Base-by-base conservation (phyloP, 1,284 basidiomycete species). In the Melampsora abietis-canadensis region DNA sequence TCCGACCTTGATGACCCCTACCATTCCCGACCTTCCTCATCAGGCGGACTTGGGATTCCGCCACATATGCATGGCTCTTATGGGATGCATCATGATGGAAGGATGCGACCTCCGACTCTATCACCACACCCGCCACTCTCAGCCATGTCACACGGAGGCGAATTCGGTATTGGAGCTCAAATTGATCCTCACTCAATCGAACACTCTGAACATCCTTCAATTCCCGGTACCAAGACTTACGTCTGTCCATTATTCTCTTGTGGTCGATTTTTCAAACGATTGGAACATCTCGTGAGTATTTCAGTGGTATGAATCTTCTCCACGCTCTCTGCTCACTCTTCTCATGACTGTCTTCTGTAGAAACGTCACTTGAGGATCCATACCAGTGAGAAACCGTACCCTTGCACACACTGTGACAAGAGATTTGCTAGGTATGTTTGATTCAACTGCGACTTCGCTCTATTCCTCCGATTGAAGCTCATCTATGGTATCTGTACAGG, bases 281-380 rank as follows among this genome's bases (percentile, higher is more conserved):
- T 90, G 84, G 92, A 94, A 81, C 92, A 94, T 80, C 85, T 94
- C 77, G 70, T 73, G n/a, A 59, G 70, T n/a, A n/a, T 30, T 24
- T 12, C 15, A 59, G 4, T 47, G 30, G 6, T 37, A 4, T 2
- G 19, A 8, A 17, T n/a, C 2, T 34, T 15, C 30, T 19, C 31
- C 21, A 30, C 10, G 21, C 24, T 24, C 24, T 46, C 24, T 65
- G 48, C 61, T 47, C 6, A 65, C 10, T 34, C 19, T 21, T 57
- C 21, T 57, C 17, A 2, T 10, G 19, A 8, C 2, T 19, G 57
- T 19, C 31, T 47, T 24, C 30, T 21, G 19, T 34, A 73, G 70
- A 91, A 90, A 83, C 84, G 92, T 54, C 92, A 95, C 82, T 83
- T 92, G 46, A 86, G 91, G 69, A 92, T 91, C n/a, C 92, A 94